Conservation (phyloP, 1,284 basidiomycete species). For the Coniferiporia weirii region DNA sequence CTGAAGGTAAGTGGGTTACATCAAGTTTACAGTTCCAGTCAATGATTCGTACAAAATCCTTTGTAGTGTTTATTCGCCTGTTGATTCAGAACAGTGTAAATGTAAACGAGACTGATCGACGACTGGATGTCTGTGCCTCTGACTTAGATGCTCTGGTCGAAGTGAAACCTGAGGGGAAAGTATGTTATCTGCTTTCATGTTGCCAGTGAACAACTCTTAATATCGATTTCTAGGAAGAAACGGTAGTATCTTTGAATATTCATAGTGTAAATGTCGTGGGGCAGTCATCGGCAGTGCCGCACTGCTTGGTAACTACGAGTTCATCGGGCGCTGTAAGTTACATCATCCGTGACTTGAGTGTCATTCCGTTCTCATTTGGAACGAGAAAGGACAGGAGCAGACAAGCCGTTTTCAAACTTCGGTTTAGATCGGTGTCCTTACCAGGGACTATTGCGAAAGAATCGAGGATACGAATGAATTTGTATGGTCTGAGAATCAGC, state of each 20-base stretch:
- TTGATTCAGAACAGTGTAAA: constrained; percentile 29
- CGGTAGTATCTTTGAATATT: constrained; percentile 55
- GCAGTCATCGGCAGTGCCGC: constrained; percentile 13
- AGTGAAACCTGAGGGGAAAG: constrained; percentile 65
- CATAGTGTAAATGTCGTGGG: constrained; percentile 58
- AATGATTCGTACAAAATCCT: neutral
- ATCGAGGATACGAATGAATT: constrained; percentile 61
- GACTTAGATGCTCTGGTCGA: constrained; percentile 65
- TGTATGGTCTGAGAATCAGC: constrained; percentile 64
- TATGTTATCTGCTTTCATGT: constrained; percentile 27
- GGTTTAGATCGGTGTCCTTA: constrained; percentile 62
- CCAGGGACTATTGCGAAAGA: constrained; percentile 73
- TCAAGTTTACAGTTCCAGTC: neutral
- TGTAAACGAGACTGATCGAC: neutral
- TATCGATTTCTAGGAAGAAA: constrained; percentile 54
- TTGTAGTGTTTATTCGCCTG: constrained; percentile 39
- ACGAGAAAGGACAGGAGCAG: constrained; percentile 32
- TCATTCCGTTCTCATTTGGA: neutral
- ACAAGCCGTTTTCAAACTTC: constrained; percentile 54
- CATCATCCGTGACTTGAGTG: neutral
- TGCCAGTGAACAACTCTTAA: constrained; percentile 7
- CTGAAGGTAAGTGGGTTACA: constrained; percentile 44
- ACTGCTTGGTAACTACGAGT: neutral
- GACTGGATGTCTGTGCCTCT: constrained; percentile 50
- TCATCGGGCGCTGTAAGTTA: constrained; percentile 1